Percentiles rank a stretch among this genome's conserved stretches.
phyloP scores from a whole-genome alignment of 2,329 filamentous ascomycete species.

The Epicoccum nigrum region DNA sequence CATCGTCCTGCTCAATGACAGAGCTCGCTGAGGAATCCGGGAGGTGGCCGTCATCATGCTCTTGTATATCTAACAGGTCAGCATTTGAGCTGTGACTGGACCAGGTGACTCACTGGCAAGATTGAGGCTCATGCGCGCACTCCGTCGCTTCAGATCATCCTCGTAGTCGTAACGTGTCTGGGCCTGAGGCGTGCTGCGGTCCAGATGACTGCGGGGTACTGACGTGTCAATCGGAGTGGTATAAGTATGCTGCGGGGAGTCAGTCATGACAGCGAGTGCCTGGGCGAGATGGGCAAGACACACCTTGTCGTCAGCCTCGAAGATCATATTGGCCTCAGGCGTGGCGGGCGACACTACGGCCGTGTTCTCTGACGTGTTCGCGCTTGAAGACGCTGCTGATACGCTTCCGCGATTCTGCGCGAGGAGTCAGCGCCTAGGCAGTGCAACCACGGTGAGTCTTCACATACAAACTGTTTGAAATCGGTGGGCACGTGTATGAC shows the following conservation, averaged over 20 bases:
- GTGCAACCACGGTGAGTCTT: conserved; percentile 34
- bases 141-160: conserved; percentile 58
- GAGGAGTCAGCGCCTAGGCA: conserved; percentile 36
- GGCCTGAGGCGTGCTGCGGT: conserved; percentile 79
- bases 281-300: conserved; percentile 34
- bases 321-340: conserved; percentile 47
- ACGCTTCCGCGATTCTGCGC: conserved; percentile 38
- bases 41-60: conserved; percentile 48
- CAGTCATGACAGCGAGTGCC: conserved; percentile 31
- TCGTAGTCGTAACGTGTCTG: conserved; percentile 81
- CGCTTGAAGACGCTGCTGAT: conserved; percentile 37
- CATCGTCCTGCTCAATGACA: conserved; percentile 43
- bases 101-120: conserved; percentile 69
- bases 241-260: conserved; percentile 52
- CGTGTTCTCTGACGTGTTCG: conserved; percentile 44
- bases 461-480: conserved; percentile 76
- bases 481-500: conserved; percentile 90
- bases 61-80: conserved; percentile 53
- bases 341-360: conserved; percentile 47
- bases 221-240: conserved; percentile 79
- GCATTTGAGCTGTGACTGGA: conserved; percentile 25
- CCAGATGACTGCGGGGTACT: conserved; percentile 57
- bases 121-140: conserved; percentile 70
- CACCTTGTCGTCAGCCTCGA: conserved; percentile 46
- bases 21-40: conserved; percentile 40